These are phyloP conservation scores for Desmodesmus armatus DNA, from an alignment of 139 green algal species.

Conservation along the genomic window DNA sequence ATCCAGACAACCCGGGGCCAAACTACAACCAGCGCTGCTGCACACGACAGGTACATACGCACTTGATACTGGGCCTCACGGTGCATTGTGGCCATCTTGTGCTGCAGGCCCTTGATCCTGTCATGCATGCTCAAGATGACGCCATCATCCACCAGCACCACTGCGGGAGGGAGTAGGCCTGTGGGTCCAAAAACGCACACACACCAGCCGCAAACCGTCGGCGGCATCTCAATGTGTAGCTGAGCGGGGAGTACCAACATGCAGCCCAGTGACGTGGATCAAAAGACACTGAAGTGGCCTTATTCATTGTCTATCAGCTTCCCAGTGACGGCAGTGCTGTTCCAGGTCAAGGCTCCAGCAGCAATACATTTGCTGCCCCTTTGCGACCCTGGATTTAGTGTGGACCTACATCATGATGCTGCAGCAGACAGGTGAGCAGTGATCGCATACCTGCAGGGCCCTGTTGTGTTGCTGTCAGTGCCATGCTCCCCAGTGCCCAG, in stretches of 20 bases:
- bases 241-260: too few species aligned
- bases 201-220: too few species aligned
- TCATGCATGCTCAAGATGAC: background rate
- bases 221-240: too few species aligned
- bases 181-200: too few species aligned
- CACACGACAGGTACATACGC: background rate
- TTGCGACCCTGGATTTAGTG: too few species aligned
- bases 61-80: constrained; percentile 44
- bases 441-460: too few species aligned
- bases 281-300: too few species aligned
- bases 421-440: too few species aligned
- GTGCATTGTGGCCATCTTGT: background rate
- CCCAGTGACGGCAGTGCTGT: background rate
- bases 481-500: too few species aligned
- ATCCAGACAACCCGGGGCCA: background rate
- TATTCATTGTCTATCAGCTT: background rate
- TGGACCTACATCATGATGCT: too few species aligned
- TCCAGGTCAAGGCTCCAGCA: constrained; percentile 7
- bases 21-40: background rate
- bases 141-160: constrained; percentile 24
- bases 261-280: too few species aligned
- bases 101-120: background rate
- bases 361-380: background rate
- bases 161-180: background rate
- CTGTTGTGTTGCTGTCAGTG: background rate